Conservation (phyloP, 768 basidiomycete genomes). For the Suillus cothurnatus region DNA sequence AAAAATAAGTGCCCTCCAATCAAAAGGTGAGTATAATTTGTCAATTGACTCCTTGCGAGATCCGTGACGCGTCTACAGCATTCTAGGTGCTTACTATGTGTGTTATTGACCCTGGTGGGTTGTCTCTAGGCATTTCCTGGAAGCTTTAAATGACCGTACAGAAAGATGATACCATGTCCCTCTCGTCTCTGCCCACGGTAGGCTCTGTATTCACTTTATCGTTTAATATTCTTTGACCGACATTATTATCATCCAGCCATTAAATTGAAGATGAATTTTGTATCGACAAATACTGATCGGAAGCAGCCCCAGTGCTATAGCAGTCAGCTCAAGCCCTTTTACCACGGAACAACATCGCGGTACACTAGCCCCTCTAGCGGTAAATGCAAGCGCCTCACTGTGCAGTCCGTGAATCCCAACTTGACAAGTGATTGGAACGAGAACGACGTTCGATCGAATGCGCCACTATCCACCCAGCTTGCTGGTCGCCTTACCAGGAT, state of each 20-base stretch:
- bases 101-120: not conserved
- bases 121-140: not conserved
- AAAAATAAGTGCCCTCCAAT: not conserved
- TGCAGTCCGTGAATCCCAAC: constrained; percentile 27
- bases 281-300: no score
- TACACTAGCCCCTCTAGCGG: constrained; percentile 27
- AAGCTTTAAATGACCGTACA: not conserved
- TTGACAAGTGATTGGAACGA: constrained; percentile 1
- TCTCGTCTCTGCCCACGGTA: not conserved
- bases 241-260: not conserved
- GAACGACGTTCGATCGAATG: not conserved
- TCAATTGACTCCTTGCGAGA: not conserved
- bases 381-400: constrained; percentile 23
- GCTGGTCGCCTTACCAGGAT: constrained; percentile 20
- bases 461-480: constrained; percentile 14
- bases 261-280: not conserved
- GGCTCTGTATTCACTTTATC: not conserved
- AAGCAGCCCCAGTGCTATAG: constrained; percentile 15
- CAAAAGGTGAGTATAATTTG: not conserved
- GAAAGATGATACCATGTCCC: not conserved
- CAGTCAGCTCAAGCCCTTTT: constrained; percentile 18
- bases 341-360: constrained; percentile 19
- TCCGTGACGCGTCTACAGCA: not conserved
- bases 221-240: not conserved
- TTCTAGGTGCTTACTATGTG: not conserved